A percentile compares a stretch with the other conserved stretches of the same genome.
Conservation (phyloP, 352 stramenopile genomes). For the Phytophthora syringae region DNA sequence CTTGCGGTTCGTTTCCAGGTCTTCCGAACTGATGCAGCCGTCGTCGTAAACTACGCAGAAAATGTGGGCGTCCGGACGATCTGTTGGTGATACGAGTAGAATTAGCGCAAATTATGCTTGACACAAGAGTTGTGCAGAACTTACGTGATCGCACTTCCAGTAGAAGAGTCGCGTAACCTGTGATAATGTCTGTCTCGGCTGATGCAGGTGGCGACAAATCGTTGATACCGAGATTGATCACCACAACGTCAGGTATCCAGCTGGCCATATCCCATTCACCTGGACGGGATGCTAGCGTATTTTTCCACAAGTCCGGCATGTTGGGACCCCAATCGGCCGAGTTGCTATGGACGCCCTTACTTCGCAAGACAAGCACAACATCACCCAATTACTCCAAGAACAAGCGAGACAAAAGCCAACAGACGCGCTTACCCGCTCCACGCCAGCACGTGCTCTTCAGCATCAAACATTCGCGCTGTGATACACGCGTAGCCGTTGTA, state of each 20-base stretch:
- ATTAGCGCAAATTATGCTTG: neutral
- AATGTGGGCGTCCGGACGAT: constrained; percentile 82
- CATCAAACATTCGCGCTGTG: constrained; percentile 83
- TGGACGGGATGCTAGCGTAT: constrained; percentile 78
- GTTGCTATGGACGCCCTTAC: constrained; percentile 89
- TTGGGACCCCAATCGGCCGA: constrained; percentile 83
- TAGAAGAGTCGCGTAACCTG: constrained; percentile 72
- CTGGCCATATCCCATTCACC: constrained; percentile 76
- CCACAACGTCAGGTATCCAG: constrained; percentile 83
- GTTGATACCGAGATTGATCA: constrained; percentile 87
- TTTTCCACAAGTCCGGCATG: constrained; percentile 86
- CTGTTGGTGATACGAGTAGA: constrained; percentile 27
- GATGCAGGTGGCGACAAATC: constrained; percentile 86
- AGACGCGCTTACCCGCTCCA: constrained; percentile 73
- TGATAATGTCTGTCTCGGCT: constrained; percentile 84
- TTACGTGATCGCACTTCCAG: constrained; percentile 82
- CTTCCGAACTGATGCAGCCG: constrained; percentile 80
- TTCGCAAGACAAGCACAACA: constrained; percentile 29
- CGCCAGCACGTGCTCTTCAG: constrained; percentile 83
- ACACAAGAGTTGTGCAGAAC: constrained; percentile 14
- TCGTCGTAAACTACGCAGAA: constrained; percentile 90
- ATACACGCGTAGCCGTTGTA: constrained; percentile 90
- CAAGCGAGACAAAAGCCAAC: neutral
- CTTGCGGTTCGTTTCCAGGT: constrained; percentile 76
- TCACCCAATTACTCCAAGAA: neutral